A percentile compares a stretch with the other conserved stretches of the same genome.
Conservation (phyloP, 371 early-diverging fungal genomes). For the Dinochytrium kinnereticum region DNA sequence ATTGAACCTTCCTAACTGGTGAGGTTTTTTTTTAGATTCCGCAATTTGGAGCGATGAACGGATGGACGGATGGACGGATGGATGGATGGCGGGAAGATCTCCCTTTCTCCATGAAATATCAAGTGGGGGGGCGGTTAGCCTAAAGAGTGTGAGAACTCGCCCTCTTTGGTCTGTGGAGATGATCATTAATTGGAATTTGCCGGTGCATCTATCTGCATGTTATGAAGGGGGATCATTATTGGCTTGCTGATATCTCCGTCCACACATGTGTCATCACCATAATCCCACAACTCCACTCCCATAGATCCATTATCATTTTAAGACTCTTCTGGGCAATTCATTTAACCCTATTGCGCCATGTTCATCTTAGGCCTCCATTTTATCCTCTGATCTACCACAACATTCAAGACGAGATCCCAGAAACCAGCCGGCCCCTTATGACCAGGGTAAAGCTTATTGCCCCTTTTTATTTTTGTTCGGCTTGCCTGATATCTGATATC, state of each 20-base stretch:
- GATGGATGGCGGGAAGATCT: too few species aligned
- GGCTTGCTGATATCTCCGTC: slow-evolving; percentile 31
- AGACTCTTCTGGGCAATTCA: neutral
- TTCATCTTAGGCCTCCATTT: slow-evolving; percentile 64
- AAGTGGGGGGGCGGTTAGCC: neutral
- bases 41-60: neutral
- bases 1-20: slow-evolving; percentile 72
- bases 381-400: slow-evolving; percentile 83
- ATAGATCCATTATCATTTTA: too few species aligned
- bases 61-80: too few species aligned
- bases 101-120: neutral
- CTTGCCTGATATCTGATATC: neutral
- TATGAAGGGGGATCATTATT: too few species aligned
- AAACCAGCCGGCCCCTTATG: slow-evolving; percentile 66
- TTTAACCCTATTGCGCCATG: neutral
- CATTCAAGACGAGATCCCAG: slow-evolving; percentile 76
- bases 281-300: neutral
- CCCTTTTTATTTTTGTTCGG: neutral
- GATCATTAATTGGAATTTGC: too few species aligned
- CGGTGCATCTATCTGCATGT: too few species aligned
- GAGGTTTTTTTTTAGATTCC: neutral
- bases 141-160: too few species aligned
- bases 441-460: neutral
- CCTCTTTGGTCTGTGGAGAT: too few species aligned
- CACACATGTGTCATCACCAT: neutral